Evolutionary conservation across 768 basidiomycete genomes (phyloP), one percentile per base, ranked within the genome.

Genomic region (Boletus vermiculosoides): DNA sequence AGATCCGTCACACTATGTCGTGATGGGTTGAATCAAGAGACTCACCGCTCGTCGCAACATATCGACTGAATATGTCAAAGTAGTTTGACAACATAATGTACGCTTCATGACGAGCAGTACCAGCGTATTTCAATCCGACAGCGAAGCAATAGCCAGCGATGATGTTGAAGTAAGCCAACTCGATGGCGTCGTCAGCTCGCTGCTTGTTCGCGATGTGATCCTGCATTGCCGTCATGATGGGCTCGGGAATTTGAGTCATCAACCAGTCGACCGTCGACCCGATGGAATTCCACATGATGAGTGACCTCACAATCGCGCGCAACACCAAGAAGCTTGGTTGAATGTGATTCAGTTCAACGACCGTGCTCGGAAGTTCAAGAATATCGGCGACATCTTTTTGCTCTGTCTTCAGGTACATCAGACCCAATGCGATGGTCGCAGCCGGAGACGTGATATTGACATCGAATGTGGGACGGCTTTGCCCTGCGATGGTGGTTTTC

Each of bases 91-190:
- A 80, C 69, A 92, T 80, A 45, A 82, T 75, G 67, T 97, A 93
- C 2, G 95, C 96, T 61, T 94, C 87, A 56, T 94, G 89, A 20
- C 90, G 80, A 0, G 94, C 95, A 1, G 94, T 96, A 6, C 97
- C 96, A 4, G 96, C 96, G 64, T 86, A 97, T 70, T 96, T 98
- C 57, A 99, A 76, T 11, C 88, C 94, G 39, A 98, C 81, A 2
- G 85, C 92, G 61, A 98, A 94, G 73, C 95, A 98, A 55, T 87
- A 88, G 3, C 92, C 96, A 2, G 94, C 87, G 34, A 96, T 73
- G 58, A 98, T 89, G 68, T 96, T 90, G 73, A 90, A 92, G 72
- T 94, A 92, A 0, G 94, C 96, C 52, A 97, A 71, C 66, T 98
- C 94, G 61, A 87, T 80, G 15, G 88, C 82, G 55, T 90, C 86